These are phyloP conservation scores for Talaromyces albobiverticillius DNA, from an alignment of 2,329 filamentous ascomycete species.

Conservation along the genomic window DNA sequence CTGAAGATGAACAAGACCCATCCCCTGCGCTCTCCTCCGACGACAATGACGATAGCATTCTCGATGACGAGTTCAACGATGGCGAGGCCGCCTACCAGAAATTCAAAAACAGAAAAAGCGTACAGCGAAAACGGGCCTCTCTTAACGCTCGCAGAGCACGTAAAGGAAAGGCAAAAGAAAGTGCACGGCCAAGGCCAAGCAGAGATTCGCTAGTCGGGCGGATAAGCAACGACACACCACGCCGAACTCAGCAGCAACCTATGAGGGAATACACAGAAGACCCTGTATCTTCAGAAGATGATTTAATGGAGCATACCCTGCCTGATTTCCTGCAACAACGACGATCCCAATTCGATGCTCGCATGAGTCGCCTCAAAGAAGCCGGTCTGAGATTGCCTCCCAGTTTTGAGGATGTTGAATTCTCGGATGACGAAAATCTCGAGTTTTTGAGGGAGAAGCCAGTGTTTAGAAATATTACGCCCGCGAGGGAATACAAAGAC, in stretches of 20 bases:
- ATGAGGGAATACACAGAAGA: conserved; percentile 33
- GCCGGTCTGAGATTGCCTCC: conserved; percentile 75
- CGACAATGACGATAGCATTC: conserved; percentile 26
- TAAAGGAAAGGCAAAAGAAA: conserved; percentile 11
- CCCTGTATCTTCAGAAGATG: conserved; percentile 49
- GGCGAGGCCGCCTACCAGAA: conserved; percentile 54
- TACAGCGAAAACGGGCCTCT: conserved; percentile 52
- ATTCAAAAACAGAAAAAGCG: conserved; percentile 60
- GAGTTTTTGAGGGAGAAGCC: conserved; percentile 68
- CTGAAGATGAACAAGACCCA: not conserved
- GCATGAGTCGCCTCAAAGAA: conserved; percentile 58
- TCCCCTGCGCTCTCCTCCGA: conserved; percentile 5
- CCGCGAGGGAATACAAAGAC: conserved; percentile 69
- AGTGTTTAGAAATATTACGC: conserved; percentile 59
- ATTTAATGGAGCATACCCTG: conserved; percentile 57
- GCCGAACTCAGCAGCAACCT: conserved; percentile 25
- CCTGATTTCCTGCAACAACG: conserved; percentile 72
- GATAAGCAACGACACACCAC: conserved; percentile 18
- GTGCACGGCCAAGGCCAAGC: conserved; percentile 39
- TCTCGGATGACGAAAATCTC: conserved; percentile 67
- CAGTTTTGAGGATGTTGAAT: conserved; percentile 69
- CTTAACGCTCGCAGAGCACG: conserved; percentile 44
- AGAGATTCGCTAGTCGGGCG: conserved; percentile 38
- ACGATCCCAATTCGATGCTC: conserved; percentile 65
- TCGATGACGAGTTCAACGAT: conserved; percentile 35